Percentiles rank a stretch among this genome's conserved stretches.
Conservation (phyloP, 768 basidiomycete species). For the Mycena rosella region DNA sequence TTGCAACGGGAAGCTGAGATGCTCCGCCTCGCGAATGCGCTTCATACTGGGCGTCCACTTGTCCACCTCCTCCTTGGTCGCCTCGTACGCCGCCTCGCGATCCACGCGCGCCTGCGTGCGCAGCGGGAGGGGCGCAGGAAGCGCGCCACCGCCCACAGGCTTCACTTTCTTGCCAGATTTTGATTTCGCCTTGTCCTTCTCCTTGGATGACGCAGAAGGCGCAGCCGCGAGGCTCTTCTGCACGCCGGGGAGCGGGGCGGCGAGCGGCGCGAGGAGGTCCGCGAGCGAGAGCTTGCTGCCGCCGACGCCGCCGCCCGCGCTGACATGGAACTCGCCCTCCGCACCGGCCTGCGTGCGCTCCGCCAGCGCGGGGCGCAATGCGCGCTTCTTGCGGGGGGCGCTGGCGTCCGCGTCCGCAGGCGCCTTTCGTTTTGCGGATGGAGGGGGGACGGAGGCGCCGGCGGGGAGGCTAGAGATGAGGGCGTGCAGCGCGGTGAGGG, state of each 20-base stretch:
- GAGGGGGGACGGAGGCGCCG: constrained; percentile 58
- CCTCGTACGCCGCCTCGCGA: constrained; percentile 93
- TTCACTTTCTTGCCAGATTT: constrained; percentile 67
- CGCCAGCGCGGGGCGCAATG: constrained; percentile 54
- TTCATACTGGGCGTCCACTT: constrained; percentile 97
- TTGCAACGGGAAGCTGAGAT: constrained; percentile 90
- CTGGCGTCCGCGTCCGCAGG: constrained; percentile 42
- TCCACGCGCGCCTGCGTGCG: constrained; percentile 91
- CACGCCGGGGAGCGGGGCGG: constrained; percentile 70
- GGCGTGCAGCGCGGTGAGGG: constrained; percentile 75
- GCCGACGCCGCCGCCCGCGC: constrained; percentile 60
- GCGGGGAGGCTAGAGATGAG: constrained; percentile 74
- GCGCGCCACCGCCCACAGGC: constrained; percentile 44
- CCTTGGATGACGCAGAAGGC: neutral
- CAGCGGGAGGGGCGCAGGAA: constrained; percentile 88
- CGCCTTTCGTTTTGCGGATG: constrained; percentile 76
- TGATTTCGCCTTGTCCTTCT: constrained; percentile 59
- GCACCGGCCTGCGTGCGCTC: constrained; percentile 84
- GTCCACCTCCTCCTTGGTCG: constrained; percentile 91
- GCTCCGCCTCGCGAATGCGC: constrained; percentile 91
- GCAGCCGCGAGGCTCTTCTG: constrained; percentile 59
- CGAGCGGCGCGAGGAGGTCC: constrained; percentile 82
- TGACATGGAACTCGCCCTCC: constrained; percentile 84
- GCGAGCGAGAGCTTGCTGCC: constrained; percentile 70
- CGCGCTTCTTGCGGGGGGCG: constrained; percentile 66